Conservation (phyloP, 225 moss, liverwort and hornwort genomes). For the Pseudoscleropodium purum region DNA sequence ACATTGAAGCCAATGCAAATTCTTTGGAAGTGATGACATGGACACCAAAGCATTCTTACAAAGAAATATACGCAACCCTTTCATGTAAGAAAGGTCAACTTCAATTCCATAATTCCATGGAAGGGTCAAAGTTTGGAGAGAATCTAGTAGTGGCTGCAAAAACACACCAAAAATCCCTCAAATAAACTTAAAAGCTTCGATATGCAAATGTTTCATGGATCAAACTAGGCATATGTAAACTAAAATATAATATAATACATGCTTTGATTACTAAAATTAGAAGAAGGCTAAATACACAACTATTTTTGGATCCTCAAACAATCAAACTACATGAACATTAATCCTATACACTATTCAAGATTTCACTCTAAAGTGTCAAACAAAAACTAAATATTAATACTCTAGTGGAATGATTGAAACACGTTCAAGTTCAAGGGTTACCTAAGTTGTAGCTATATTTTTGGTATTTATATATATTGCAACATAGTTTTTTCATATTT, state of each 20-base stretch:
- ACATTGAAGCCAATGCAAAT: not conserved
- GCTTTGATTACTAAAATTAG: not conserved
- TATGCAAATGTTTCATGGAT: fast-evolving
- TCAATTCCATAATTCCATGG: fast-evolving
- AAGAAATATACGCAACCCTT: not conserved
- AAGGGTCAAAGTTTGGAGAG: not conserved
- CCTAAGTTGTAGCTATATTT: no score
- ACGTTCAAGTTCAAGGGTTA: not conserved
- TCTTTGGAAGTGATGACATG: not conserved
- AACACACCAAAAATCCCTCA: no score
- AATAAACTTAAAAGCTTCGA: not conserved
- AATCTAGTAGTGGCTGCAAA: not conserved
- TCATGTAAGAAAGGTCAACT: not conserved
- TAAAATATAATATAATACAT: fast-evolving
- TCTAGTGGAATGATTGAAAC: not conserved
- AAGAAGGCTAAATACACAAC: not conserved
- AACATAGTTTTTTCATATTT: no score
- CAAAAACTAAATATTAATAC: not conserved
- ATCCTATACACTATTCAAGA: no score
- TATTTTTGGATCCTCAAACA: no score
- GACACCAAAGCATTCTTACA: fast-evolving
- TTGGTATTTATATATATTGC: no score
- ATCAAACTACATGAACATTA: fast-evolving
- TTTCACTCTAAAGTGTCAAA: fast-evolving
- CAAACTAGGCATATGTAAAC: not conserved